A percentile compares a stretch with the other conserved stretches of the same genome.
phyloP scores from a whole-genome alignment of 208 protist genomes.

The Herpetomonas tarakana region DNA sequence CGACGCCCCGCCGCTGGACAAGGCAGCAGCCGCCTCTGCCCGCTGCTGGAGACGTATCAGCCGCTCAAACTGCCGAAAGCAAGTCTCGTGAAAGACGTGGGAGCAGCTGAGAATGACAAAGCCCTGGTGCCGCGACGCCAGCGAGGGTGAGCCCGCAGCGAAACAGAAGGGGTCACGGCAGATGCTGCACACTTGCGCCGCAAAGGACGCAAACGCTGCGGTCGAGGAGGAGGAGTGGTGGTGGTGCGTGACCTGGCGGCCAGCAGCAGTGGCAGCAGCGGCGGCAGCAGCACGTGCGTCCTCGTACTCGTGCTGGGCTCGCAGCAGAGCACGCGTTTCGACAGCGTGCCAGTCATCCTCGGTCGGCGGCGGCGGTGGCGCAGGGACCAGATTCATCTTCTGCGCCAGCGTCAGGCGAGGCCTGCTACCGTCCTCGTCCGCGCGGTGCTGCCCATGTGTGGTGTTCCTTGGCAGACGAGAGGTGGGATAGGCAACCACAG shows the following conservation, averaged over 20 bases:
- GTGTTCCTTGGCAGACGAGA: not conserved
- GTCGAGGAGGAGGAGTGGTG: not conserved
- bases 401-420: conserved; percentile 70
- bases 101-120: conserved; percentile 85
- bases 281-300: not conserved
- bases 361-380: conserved; percentile 53
- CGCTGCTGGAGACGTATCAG: conserved; percentile 52
- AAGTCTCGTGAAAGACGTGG: conserved; percentile 84
- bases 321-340: conserved; percentile 48
- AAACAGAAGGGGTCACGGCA: conserved; percentile 69
- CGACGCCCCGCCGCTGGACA: conserved; percentile 4
- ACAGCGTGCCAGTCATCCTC: conserved; percentile 65
- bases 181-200: conserved; percentile 55
- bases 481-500: not conserved
- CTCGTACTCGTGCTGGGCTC: conserved; percentile 18
- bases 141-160: conserved; percentile 17
- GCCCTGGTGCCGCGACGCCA: conserved; percentile 19
- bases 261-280: not conserved
- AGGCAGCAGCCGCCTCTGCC: conserved; percentile 17
- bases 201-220: conserved; percentile 2
- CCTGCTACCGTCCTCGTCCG: conserved; percentile 11
- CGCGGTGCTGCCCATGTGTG: conserved; percentile 1
- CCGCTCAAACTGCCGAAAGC: conserved; percentile 82
- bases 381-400: conserved; percentile 79
- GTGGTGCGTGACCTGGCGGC: not conserved